These are phyloP conservation scores for Linaria vulgaris DNA, from an alignment of 257 asterid species.

Conservation along the genomic window DNA sequence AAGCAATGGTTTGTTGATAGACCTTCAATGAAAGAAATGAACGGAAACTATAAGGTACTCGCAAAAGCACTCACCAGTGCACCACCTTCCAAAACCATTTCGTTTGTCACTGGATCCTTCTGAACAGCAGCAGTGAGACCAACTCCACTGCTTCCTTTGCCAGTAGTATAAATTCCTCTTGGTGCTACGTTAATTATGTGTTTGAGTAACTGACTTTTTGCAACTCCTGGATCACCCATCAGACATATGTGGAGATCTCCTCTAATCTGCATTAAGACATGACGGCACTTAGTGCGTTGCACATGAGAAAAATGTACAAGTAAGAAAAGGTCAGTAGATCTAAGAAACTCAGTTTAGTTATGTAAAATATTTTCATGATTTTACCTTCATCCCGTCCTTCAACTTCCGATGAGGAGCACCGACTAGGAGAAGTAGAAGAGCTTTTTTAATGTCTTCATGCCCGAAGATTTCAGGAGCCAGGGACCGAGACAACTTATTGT, in stretches of 20 bases:
- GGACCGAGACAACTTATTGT: slow-evolving; percentile 75
- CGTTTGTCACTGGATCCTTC: slow-evolving; percentile 96
- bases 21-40: slow-evolving; percentile 4
- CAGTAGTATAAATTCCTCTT: slow-evolving; percentile 93
- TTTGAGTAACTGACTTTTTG: slow-evolving; percentile 97
- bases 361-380: slow-evolving; percentile 12
- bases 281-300: neutral
- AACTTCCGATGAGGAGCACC: slow-evolving; percentile 96
- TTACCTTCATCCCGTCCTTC: slow-evolving; percentile 97
- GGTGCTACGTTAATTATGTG: slow-evolving; percentile 98
- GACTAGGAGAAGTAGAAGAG: slow-evolving; percentile 94
- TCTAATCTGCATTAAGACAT: slow-evolving; percentile 52
- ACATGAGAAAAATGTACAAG: too few relatives aligned
- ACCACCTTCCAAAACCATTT: slow-evolving; percentile 98
- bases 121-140: slow-evolving; percentile 99
- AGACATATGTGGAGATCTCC: slow-evolving; percentile 82
- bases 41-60: slow-evolving; percentile 12
- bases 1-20: slow-evolving; percentile 7
- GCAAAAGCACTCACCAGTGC: slow-evolving; percentile 67
- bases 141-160: slow-evolving; percentile 98
- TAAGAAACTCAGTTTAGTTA: neutral
- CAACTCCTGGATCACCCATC: slow-evolving; percentile 99
- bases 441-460: slow-evolving; percentile 89
- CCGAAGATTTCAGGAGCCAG: slow-evolving; percentile 96
- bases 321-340: neutral